A percentile compares a stretch with the other conserved stretches of the same genome.
Evolutionary conservation across 139 green algal genomes (phyloP).

Genomic region (Micractinium conductrix): DNA sequence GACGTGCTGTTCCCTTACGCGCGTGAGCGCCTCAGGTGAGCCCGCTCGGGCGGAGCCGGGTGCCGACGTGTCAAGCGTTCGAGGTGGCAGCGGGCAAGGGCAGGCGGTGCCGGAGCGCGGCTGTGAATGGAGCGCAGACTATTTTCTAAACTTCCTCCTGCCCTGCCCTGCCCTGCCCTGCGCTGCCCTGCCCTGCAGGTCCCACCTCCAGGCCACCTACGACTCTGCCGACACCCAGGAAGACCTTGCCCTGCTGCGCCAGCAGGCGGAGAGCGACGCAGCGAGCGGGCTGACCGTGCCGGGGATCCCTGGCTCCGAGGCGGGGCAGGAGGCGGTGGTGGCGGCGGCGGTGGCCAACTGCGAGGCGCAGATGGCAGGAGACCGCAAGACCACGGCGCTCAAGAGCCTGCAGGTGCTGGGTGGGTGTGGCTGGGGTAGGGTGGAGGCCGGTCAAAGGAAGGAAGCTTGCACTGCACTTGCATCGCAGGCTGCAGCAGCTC

Average conservation of each 20-base stretch:
- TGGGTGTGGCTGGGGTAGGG: neutral
- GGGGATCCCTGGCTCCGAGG: constrained; percentile 3
- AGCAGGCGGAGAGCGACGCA: constrained; percentile 52
- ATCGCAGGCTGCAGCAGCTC: neutral
- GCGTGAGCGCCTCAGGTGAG: constrained; percentile 26
- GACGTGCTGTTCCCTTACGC: constrained; percentile 93
- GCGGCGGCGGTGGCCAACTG: constrained; percentile 65
- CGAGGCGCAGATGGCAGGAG: constrained; percentile 71
- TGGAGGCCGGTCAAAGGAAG: neutral
- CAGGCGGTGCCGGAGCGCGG: too few species aligned
- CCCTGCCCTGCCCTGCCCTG: neutral
- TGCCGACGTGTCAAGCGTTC: too few species aligned
- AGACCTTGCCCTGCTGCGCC: constrained; percentile 72
- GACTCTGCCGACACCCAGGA: constrained; percentile 64
- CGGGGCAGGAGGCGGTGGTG: constrained; percentile 52
- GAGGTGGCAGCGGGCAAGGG: too few species aligned
- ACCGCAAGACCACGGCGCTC: constrained; percentile 71
- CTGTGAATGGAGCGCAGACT: too few species aligned
- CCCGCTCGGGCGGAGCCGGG: neutral
- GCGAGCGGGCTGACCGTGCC: constrained; percentile 6
- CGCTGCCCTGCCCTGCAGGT: neutral
- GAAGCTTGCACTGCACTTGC: neutral
- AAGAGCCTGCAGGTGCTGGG: constrained; percentile 63
- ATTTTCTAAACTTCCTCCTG: too few species aligned
- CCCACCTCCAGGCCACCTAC: constrained; percentile 73